Base-by-base conservation (phyloP, 805 yeast genomes). In the Yarrowia sp. region DNA sequence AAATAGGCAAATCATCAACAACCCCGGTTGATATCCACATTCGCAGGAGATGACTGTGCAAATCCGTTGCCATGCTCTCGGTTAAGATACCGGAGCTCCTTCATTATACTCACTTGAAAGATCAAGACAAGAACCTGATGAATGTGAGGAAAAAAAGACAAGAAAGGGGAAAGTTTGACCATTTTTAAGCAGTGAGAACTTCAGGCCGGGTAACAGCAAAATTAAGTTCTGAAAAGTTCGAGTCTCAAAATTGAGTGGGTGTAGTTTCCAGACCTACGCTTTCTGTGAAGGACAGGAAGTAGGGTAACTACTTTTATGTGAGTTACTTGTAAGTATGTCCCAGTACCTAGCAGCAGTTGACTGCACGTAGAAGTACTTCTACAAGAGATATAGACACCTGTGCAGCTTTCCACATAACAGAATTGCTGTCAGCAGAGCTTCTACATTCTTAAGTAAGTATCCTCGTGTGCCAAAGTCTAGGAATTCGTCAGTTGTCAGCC, bases 101-200 rank as follows among this genome's bases (percentile, higher is more conserved):
- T 16, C 12, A 30, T 10, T 19, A 36, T 36, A 54, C 61, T 54
- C 61, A 54, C 61, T 54, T 54, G 61, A 54, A 54, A 38, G 46
- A 54, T 54, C 61, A 54, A 54, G 61, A 54, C 61, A 54, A 54
- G 61, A 54, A 54, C 61, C 61, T 54, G 61, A 54, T 54, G 61
- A 54, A 54, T 54, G 61, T 54, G 46, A 54, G 61, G 61, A 54
- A 54, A 54, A 54, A 54, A 38, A 54, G 33, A 35, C 40, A 51
- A 38, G 40, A 35, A 51, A 38, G 44, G 61, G 61, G 46, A 54
- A 54, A 54, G 61, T 54, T 54, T 36, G 46, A 54, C 61, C 61
- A 54, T 54, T 54, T 54, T 54, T 54, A 54, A 54, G 35, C 61
- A 16, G 61, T 54, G 46, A 22, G 61, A 17, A 17, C 7, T 11